Percentiles rank a stretch among this genome's conserved stretches.
phyloP scores from a whole-genome alignment of 306 rosid genomes.

The apple (Malus domestica) region ASM211411v1 NC_041797.1:2754001-2754500 shows the following conservation, averaged over 20 bases:
- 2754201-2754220: slow-evolving; percentile 53
- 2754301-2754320: neutral
- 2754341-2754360: too few relatives aligned
- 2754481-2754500: slow-evolving; percentile 68
- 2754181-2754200: slow-evolving; percentile 23
- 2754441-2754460: slow-evolving; percentile 37
- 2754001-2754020: slow-evolving; percentile 23
- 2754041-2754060: slow-evolving; percentile 9
- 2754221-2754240: slow-evolving; percentile 58
- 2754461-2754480: slow-evolving; percentile 43
- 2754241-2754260: slow-evolving; percentile 49
- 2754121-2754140: slow-evolving; percentile 15
- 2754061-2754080: slow-evolving; percentile 26
- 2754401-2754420: slow-evolving; percentile 18
- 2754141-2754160: slow-evolving; percentile 19
- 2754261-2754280: neutral
- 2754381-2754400: neutral
- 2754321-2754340: too few relatives aligned
- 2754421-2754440: neutral
- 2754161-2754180: slow-evolving; percentile 31
- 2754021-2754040: slow-evolving; percentile 1
- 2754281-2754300: neutral
- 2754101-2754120: slow-evolving; percentile 14
- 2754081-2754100: slow-evolving; percentile 1
- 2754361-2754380: neutral